Conservation (phyloP, 1,139 yeast species). For the Pichia sp. region DNA sequence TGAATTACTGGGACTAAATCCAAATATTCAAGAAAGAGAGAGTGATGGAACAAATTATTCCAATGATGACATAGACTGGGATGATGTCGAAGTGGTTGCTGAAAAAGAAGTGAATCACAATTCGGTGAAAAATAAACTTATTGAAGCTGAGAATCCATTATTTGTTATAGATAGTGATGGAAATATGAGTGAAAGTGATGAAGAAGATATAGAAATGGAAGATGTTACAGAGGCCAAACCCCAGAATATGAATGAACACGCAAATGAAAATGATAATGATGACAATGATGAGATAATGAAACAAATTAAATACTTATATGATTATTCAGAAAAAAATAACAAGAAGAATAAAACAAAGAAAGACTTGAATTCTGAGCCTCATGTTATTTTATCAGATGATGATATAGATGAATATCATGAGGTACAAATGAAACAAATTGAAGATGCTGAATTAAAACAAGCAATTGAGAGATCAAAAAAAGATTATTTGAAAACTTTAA, state of each 20-base stretch:
- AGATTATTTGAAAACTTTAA: constrained; percentile 21
- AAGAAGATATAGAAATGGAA: constrained; percentile 11
- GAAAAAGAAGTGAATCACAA: neutral
- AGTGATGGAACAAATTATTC: constrained; percentile 25
- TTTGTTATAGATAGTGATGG: constrained; percentile 11
- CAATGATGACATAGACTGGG: constrained; percentile 24
- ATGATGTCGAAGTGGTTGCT: constrained; percentile 16
- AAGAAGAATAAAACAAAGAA: constrained; percentile 5
- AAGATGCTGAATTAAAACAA: constrained; percentile 31
- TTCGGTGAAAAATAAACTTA: neutral
- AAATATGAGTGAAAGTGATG: constrained; percentile 6
- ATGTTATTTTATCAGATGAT: constrained; percentile 1
- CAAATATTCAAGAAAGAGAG: neutral
- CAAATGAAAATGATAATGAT: too few relatives aligned
- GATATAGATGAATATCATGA: constrained; percentile 13
- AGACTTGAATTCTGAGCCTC: neutral
- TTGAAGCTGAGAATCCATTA: constrained; percentile 2
- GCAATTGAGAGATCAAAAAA: constrained; percentile 41
- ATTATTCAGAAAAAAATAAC: constrained; percentile 26
- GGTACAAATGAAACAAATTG: constrained; percentile 17
- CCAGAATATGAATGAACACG: too few relatives aligned
- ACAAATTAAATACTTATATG: constrained; percentile 27
- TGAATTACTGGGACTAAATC: constrained; percentile 2
- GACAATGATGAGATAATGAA: constrained; percentile 21
- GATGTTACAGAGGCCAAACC: constrained; percentile 12